These are phyloP conservation scores for Epichloe sibirici DNA, from an alignment of 2,329 filamentous ascomycete species.

Conservation along the genomic window DNA sequence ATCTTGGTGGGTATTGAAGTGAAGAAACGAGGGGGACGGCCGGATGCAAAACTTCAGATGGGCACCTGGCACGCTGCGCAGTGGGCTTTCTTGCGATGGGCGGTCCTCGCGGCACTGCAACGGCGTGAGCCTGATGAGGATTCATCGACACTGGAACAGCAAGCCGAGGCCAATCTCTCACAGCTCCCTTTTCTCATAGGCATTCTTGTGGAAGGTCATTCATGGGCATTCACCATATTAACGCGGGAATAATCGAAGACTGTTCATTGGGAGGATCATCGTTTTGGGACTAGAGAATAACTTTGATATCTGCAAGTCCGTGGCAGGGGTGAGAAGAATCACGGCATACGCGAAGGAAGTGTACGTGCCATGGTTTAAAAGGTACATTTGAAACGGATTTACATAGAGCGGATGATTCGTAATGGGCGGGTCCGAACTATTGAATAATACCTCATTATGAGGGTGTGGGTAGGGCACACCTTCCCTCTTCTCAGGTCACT, in stretches of 20 bases:
- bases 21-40: not conserved
- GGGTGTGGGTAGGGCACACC: too few species aligned
- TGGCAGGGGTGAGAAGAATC: slow-evolving; percentile 1
- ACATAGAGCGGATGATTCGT: not conserved
- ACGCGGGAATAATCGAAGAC: not conserved
- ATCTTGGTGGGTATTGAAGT: slow-evolving; percentile 4
- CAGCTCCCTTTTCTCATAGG: not conserved
- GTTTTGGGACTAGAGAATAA: slow-evolving; percentile 1
- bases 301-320: not conserved
- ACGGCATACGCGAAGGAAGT: slow-evolving; percentile 3
- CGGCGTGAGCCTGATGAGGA: not conserved
- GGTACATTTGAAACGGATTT: slow-evolving; percentile 1
- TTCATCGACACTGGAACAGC: not conserved
- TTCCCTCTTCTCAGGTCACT: too few species aligned
- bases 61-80: slow-evolving; percentile 3
- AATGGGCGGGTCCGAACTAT: not conserved
- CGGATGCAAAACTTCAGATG: slow-evolving; percentile 4
- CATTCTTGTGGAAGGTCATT: not conserved
- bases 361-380: slow-evolving; percentile 5
- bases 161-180: not conserved
- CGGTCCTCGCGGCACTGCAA: not conserved
- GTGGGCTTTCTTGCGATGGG: slow-evolving; percentile 3
- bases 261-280: slow-evolving; percentile 2
- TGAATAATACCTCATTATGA: not conserved
- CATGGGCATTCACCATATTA: not conserved